Conservation (phyloP, 495 filamentous ascomycete species). For the Podospora anserina region DNA sequence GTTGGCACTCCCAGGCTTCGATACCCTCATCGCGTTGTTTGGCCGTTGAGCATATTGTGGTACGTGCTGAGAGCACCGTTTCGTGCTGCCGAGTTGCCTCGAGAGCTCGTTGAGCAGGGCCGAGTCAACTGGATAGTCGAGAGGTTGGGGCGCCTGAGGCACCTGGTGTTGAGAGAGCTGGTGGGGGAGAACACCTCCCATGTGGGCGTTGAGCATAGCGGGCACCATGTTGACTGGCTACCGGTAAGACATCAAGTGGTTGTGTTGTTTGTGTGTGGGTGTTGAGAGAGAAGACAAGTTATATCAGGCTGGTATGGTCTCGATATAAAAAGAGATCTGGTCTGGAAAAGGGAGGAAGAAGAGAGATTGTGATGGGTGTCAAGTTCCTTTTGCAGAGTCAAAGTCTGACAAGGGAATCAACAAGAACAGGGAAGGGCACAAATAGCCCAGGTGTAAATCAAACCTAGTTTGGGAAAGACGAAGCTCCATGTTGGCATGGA, state of each 20-base stretch:
- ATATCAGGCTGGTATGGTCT: conserved; percentile 12
- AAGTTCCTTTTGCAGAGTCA: not conserved
- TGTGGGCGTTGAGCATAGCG: conserved; percentile 28
- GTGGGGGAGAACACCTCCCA: conserved; percentile 23
- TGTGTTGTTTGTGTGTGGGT: not conserved
- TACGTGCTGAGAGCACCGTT: conserved; percentile 41
- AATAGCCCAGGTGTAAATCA: conserved; percentile 21
- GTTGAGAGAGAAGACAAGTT: conserved; percentile 9
- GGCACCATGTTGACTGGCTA: conserved; percentile 31
- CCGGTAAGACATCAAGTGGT: conserved; percentile 12
- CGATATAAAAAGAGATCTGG: conserved; percentile 7
- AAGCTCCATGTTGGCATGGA: conserved; percentile 27
- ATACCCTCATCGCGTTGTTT: conserved; percentile 51
- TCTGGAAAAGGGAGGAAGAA: not conserved
- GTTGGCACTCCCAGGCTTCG: conserved; percentile 65
- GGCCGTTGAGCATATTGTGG: conserved; percentile 36
- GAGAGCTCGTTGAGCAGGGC: conserved; percentile 40
- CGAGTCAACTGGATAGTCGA: conserved; percentile 31
- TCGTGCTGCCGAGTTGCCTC: conserved; percentile 38
- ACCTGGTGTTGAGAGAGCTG: conserved; percentile 16
- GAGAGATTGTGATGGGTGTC: not conserved
- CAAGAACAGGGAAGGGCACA: not conserved
- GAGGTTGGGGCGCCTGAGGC: not conserved
- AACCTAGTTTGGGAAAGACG: conserved; percentile 28
- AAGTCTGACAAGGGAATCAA: conserved; percentile 7